A percentile compares a stretch with the other conserved stretches of the same genome.
Evolutionary conservation across 2,329 filamentous ascomycete species (phyloP).

Genomic region (Orbilia ellipsospora): DNA sequence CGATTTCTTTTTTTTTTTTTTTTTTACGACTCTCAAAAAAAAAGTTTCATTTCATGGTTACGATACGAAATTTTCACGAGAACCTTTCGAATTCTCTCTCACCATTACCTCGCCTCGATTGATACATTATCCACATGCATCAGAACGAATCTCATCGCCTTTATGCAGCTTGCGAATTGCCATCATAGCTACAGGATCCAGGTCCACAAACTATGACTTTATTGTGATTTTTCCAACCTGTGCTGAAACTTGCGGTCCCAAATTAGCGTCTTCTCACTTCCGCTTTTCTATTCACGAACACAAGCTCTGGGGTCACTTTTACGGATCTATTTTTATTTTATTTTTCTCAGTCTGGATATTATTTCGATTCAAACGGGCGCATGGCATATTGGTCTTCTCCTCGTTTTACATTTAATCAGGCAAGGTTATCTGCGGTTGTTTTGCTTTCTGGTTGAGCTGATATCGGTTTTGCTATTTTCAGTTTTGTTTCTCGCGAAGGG

Average conservation of each 20-base stretch:
- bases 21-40: constrained; percentile 51
- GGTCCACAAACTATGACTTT: constrained; percentile 11
- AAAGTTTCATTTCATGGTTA: constrained; percentile 46
- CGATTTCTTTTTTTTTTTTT: constrained; percentile 18
- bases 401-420: constrained; percentile 31
- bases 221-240: constrained; percentile 6
- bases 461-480: constrained; percentile 26
- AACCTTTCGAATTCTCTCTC: constrained; percentile 17
- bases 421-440: constrained; percentile 30
- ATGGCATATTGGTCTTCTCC: constrained; percentile 44
- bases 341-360: constrained; percentile 24
- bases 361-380: constrained; percentile 50
- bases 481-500: constrained; percentile 23
- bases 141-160: constrained; percentile 34
- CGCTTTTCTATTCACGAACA: constrained; percentile 21
- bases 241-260: constrained; percentile 38
- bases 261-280: constrained; percentile 48
- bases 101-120: constrained; percentile 7
- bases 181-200: constrained; percentile 13
- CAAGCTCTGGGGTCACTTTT: constrained; percentile 6
- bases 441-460: constrained; percentile 11
- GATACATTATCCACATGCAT: not conserved
- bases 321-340: constrained; percentile 7
- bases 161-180: constrained; percentile 16
- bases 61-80: constrained; percentile 53